phyloP scores from a whole-genome alignment of 352 stramenopile species.

The Stramenopiles sp. region DNA sequence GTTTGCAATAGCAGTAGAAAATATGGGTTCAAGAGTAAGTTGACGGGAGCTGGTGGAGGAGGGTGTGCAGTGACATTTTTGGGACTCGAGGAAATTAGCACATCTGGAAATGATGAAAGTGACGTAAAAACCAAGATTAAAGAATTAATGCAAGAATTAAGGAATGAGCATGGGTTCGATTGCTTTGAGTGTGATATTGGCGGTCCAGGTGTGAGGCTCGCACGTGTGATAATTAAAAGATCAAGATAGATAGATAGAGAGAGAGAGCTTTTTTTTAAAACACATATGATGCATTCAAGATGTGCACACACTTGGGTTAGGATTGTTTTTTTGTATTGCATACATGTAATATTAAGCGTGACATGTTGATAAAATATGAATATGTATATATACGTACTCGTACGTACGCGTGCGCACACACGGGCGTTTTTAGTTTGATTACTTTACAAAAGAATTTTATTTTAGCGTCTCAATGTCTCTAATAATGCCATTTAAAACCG shows the following conservation, averaged over 20 bases:
- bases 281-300: too few relatives aligned
- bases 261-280: too few relatives aligned
- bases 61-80: slow-evolving; percentile 64
- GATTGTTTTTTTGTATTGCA: too few relatives aligned
- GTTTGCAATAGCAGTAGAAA: slow-evolving; percentile 38
- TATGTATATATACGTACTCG: background rate
- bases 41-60: slow-evolving; percentile 57
- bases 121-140: slow-evolving; percentile 30
- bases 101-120: slow-evolving; percentile 18
- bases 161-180: slow-evolving; percentile 30
- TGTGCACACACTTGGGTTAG: too few relatives aligned
- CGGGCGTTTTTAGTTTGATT: background rate
- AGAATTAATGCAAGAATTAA: slow-evolving; percentile 33
- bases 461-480: background rate
- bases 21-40: slow-evolving; percentile 48
- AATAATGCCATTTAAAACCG: background rate
- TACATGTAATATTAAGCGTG: background rate
- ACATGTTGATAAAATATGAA: background rate
- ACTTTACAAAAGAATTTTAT: background rate
- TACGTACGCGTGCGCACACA: background rate
- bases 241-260: too few relatives aligned
- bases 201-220: slow-evolving; percentile 29
- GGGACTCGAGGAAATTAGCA: background rate
- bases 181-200: slow-evolving; percentile 40
- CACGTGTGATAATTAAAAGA: background rate